A percentile compares a stretch with the other conserved stretches of the same genome.
Evolutionary conservation across 768 basidiomycete species (phyloP).

Genomic region (Pleurotus ostreatus): DNA sequence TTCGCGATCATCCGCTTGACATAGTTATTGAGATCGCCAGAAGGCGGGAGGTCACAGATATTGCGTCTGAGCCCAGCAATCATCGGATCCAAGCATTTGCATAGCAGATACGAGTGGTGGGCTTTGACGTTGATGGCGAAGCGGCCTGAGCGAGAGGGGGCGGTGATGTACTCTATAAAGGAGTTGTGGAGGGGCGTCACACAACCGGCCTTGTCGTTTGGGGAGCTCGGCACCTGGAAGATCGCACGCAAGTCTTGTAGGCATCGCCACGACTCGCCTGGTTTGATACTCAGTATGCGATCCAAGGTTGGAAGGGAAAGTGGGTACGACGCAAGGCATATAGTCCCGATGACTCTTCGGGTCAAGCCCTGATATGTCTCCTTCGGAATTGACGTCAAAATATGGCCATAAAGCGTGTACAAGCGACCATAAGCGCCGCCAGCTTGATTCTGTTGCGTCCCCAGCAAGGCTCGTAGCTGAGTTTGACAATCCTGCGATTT

Average conservation of each 20-base stretch:
- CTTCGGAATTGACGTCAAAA: slow-evolving; percentile 1
- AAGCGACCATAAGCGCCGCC: slow-evolving; percentile 6
- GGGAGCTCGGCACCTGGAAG: not conserved
- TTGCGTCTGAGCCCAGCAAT: slow-evolving; percentile 1
- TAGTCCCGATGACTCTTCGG: slow-evolving; percentile 7
- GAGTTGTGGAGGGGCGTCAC: not conserved
- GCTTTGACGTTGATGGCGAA: slow-evolving; percentile 1
- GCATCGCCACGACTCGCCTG: not conserved
- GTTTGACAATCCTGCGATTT: not conserved
- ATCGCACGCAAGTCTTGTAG: slow-evolving; percentile 2
- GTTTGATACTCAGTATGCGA: not conserved
- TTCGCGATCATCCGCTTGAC: not conserved
- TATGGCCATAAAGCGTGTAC: slow-evolving; percentile 12
- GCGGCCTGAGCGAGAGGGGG: not conserved
- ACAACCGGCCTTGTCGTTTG: not conserved
- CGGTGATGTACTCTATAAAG: not conserved
- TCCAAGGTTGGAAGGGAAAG: not conserved
- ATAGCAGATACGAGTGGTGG: slow-evolving; percentile 8
- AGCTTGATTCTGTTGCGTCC: not conserved
- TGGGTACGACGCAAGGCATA: not conserved
- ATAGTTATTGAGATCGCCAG: not conserved
- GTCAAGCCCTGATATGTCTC: not conserved
- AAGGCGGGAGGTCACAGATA: slow-evolving; percentile 5
- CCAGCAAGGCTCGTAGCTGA: slow-evolving; percentile 3
- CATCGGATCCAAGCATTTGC: slow-evolving; percentile 9